phyloP scores from a whole-genome alignment of 192 early-diverging fungal genomes.

The Umbelopsis vinacea region DNA sequence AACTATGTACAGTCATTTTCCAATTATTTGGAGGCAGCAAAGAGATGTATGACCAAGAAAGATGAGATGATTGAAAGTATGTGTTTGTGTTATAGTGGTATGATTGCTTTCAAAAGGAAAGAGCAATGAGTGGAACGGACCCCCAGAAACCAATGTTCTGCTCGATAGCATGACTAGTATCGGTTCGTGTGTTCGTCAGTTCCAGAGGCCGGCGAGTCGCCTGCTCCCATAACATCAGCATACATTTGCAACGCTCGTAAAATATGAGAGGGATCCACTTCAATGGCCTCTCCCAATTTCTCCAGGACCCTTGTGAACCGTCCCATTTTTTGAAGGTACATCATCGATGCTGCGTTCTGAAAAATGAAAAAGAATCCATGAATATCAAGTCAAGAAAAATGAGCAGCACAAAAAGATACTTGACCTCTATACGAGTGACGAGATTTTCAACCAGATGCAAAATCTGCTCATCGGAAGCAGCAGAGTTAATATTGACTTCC shows the following conservation, averaged over 20 bases:
- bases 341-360: slow-evolving; percentile 66
- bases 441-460: slow-evolving; percentile 55
- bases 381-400: not conserved
- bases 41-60: too few relatives aligned
- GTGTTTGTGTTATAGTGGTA: not conserved
- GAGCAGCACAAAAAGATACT: not conserved
- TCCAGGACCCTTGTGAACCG: slow-evolving; percentile 61
- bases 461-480: slow-evolving; percentile 59
- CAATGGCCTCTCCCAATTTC: slow-evolving; percentile 60
- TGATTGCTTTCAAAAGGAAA: not conserved
- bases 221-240: slow-evolving; percentile 45
- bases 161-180: not conserved
- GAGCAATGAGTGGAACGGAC: not conserved
- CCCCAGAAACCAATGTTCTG: too few relatives aligned
- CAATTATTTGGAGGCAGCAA: not conserved
- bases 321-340: slow-evolving; percentile 60
- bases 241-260: slow-evolving; percentile 69
- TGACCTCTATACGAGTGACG: slow-evolving; percentile 64
- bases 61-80: not conserved
- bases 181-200: not conserved
- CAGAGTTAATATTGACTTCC: slow-evolving; percentile 48
- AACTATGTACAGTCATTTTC: not conserved
- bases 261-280: slow-evolving; percentile 63
- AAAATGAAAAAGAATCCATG: not conserved
- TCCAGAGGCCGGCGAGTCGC: not conserved